Percentiles rank a stretch among this genome's conserved stretches.
These are phyloP conservation scores for Combretum micranthum DNA, from an alignment of 345 rosid genomes.

Conservation along the genomic window DNA sequence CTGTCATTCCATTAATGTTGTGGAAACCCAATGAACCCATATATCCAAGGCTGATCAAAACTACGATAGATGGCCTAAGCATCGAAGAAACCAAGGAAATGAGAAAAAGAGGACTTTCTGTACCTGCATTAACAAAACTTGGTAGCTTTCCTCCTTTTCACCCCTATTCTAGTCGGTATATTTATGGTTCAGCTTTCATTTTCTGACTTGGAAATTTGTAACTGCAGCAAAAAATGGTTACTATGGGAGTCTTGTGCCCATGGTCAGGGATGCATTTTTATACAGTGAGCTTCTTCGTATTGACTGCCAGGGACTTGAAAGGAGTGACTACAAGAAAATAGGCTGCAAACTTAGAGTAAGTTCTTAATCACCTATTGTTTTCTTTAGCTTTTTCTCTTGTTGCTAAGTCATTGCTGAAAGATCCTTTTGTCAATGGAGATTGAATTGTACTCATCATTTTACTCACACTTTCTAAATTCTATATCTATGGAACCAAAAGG, in stretches of 20 bases:
- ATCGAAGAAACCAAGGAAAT: constrained; percentile 80
- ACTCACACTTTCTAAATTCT: too few species aligned
- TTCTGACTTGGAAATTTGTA: constrained; percentile 12
- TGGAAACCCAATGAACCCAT: constrained; percentile 95
- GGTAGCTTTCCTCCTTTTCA: constrained; percentile 26
- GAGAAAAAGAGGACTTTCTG: constrained; percentile 74
- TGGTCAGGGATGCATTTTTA: constrained; percentile 91
- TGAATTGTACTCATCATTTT: too few species aligned
- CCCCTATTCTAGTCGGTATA: constrained; percentile 1
- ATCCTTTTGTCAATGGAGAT: not conserved
- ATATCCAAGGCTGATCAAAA: constrained; percentile 79
- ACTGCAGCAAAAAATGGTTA: constrained; percentile 86
- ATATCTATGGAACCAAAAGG: too few species aligned
- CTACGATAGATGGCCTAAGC: constrained; percentile 72
- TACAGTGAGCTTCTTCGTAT: constrained; percentile 61
- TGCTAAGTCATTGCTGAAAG: not conserved
- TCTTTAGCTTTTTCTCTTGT: not conserved
- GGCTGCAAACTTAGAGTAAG: constrained; percentile 88
- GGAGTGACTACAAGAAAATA: constrained; percentile 82
- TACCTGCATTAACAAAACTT: constrained; percentile 71
- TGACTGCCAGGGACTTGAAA: constrained; percentile 81
- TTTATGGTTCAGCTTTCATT: not conserved
- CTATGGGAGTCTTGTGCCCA: constrained; percentile 78
- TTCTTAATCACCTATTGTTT: not conserved
- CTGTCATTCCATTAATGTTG: constrained; percentile 74